Evolutionary conservation across 1,139 yeast species (phyloP), one percentile per base, ranked within the genome.

Genomic region (Citeromyces hawaiiensis): DNA sequence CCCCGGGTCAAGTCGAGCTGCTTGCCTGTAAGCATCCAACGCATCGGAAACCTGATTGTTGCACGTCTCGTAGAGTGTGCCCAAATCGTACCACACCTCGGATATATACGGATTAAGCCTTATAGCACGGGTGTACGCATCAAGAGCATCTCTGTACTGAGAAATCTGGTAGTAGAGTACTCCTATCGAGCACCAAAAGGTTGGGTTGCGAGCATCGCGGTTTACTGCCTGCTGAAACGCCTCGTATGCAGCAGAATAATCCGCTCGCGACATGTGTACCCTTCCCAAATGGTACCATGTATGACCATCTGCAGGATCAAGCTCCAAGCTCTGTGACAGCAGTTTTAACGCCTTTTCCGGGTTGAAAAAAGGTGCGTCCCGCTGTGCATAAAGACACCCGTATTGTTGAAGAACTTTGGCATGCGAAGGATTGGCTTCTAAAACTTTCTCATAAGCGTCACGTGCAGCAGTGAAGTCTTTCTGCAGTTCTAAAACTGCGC

Each of bases 181-280:
- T 57, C 98, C 98, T 55, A 91, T 91, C 25, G 96, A 86, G 59
- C 98, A 91, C 98, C 98, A 91, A 64, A 91, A 91, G 2, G 96
- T 91, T 42, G 98, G 97, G 58, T 91, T 91, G 55, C 96, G 72
- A 27, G 94, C 82, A 58, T 91, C 98, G 45, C 96, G 74, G 59
- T 91, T 91, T 42, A 91, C 98, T 6, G 98, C 98, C 58, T 88
- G 97, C 63, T 91, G 98, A 71, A 91, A 91, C 0, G 97, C 94
- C 56, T 91, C 97, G 60, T 91, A 91, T 3, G 98, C 97, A 39
- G 93, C 88, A 48, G 91, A 82, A 64, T 87, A 91, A 58, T 88
- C 95, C 47, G 86, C 88, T 52, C 93, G 75, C 38, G 94, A 82
- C 97, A 91, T 88, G 63, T 91, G 94, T 47, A 94, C 94, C 48